Evolutionary conservation across 306 rosid species (phyloP).

Genomic region (Acmispon strigosus): DNA sequence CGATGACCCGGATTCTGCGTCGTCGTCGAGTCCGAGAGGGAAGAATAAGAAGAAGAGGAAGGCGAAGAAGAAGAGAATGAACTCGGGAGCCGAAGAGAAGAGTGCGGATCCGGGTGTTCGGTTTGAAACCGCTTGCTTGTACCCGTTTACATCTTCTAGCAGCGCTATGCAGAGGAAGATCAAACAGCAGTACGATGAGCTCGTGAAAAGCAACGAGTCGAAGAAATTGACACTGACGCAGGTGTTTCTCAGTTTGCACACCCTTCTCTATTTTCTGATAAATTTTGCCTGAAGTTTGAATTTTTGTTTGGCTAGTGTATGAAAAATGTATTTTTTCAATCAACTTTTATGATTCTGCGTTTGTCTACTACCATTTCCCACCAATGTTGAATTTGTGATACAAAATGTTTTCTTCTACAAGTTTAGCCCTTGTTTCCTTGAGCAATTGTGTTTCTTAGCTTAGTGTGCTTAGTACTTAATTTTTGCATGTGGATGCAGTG

Average conservation of each 20-base stretch:
- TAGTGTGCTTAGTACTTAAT: background rate
- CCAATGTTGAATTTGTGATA: background rate
- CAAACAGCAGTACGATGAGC: constrained; percentile 75
- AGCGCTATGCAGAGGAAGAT: constrained; percentile 79
- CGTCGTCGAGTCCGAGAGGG: constrained; percentile 19
- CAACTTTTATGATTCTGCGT: background rate
- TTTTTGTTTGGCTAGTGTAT: background rate
- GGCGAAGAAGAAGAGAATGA: constrained; percentile 53
- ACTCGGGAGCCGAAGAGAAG: constrained; percentile 25
- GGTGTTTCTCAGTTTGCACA: constrained; percentile 24
- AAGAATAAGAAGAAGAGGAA: constrained; percentile 73
- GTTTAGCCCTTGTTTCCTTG: background rate
- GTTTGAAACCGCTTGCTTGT: constrained; percentile 43
- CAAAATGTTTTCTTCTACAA: background rate
- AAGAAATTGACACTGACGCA: constrained; percentile 62
- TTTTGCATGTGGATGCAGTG: background rate
- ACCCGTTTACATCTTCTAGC: constrained; percentile 70
- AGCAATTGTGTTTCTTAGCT: background rate
- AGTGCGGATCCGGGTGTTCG: constrained; percentile 29
- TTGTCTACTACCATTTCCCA: background rate
- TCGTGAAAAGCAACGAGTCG: constrained; percentile 53
- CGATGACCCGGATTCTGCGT: constrained; percentile 11
- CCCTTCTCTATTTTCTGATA: no score
- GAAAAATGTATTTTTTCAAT: background rate
- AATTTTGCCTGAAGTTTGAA: background rate